A percentile compares a stretch with the other conserved stretches of the same genome.
Evolutionary conservation across 1,284 basidiomycete genomes (phyloP).

Genomic region (Leccinum huronense): DNA sequence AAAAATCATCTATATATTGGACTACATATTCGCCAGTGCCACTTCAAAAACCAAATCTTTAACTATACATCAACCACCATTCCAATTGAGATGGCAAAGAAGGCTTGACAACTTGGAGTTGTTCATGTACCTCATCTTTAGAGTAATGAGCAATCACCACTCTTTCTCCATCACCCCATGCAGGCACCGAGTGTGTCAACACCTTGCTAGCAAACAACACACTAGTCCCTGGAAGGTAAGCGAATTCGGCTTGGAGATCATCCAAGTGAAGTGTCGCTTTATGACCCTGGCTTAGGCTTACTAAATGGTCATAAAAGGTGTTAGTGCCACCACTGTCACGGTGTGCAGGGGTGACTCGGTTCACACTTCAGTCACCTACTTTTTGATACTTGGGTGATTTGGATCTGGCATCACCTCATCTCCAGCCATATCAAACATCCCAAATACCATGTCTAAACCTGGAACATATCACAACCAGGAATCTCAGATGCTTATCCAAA

Average conservation of each 20-base stretch:
- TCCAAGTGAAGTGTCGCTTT: slow-evolving; percentile 1
- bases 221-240: slow-evolving; percentile 8
- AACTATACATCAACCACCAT: slow-evolving; percentile 2
- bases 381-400: too few relatives aligned
- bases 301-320: slow-evolving; percentile 3
- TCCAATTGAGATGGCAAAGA: slow-evolving; percentile 2
- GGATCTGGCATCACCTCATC: too few relatives aligned
- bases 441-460: too few relatives aligned
- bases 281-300: slow-evolving; percentile 9
- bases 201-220: slow-evolving; percentile 1
- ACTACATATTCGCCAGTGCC: not conserved
- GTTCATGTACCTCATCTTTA: slow-evolving; percentile 16
- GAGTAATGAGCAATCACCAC: slow-evolving; percentile 12
- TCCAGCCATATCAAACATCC: too few relatives aligned
- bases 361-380: not conserved
- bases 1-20: not conserved
- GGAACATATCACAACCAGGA: too few relatives aligned
- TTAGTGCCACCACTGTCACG: not conserved
- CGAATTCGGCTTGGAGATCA: slow-evolving; percentile 6
- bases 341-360: not conserved
- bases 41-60: not conserved
- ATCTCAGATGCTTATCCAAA: too few relatives aligned
- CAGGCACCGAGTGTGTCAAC: slow-evolving; percentile 3
- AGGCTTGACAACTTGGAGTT: slow-evolving; percentile 3
- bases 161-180: slow-evolving; percentile 7